phyloP scores from a whole-genome alignment of 2,329 filamentous ascomycete species.

The Aspergillus puulaauensis region DNA sequence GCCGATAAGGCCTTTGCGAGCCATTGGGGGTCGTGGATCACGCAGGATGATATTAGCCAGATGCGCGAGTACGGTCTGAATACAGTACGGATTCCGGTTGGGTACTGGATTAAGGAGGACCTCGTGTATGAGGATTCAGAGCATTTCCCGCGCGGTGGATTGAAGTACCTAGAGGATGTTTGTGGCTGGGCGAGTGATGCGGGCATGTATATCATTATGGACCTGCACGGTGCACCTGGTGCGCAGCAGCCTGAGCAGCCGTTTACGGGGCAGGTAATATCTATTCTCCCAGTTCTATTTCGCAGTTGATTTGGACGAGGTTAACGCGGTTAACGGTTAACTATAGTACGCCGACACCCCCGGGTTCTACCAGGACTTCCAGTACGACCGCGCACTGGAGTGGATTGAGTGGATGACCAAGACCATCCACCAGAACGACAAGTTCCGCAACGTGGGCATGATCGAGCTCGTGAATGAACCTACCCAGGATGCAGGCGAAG shows the following conservation, averaged over 20 bases:
- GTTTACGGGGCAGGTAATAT: neutral
- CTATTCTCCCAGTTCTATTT: too few species aligned
- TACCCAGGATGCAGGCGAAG: constrained; percentile 37
- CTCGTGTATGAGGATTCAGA: constrained; percentile 50
- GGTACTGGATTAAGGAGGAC: constrained; percentile 56
- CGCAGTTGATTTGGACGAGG: too few species aligned
- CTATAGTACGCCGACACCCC: constrained; percentile 36
- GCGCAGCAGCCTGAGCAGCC: constrained; percentile 8
- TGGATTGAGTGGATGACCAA: constrained; percentile 59
- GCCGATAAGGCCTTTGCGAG: constrained; percentile 50
- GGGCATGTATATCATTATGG: constrained; percentile 55
- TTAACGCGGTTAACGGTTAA: neutral
- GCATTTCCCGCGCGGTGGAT: constrained; percentile 51
- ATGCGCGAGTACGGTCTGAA: constrained; percentile 55
- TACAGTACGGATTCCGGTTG: constrained; percentile 55
- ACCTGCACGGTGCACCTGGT: constrained; percentile 37
- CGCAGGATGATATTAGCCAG: constrained; percentile 48
- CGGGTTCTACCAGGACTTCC: constrained; percentile 58
- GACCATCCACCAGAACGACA: constrained; percentile 49
- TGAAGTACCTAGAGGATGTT: constrained; percentile 49
- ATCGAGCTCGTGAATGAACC: constrained; percentile 61
- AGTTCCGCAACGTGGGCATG: constrained; percentile 59
- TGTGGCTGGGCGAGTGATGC: constrained; percentile 51
- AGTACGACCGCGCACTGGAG: constrained; percentile 56
- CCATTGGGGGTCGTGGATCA: constrained; percentile 55